A percentile compares a stretch with the other conserved stretches of the same genome.
Conservation (phyloP, 345 rosid genomes). For the Eucalyptus albens region DNA sequence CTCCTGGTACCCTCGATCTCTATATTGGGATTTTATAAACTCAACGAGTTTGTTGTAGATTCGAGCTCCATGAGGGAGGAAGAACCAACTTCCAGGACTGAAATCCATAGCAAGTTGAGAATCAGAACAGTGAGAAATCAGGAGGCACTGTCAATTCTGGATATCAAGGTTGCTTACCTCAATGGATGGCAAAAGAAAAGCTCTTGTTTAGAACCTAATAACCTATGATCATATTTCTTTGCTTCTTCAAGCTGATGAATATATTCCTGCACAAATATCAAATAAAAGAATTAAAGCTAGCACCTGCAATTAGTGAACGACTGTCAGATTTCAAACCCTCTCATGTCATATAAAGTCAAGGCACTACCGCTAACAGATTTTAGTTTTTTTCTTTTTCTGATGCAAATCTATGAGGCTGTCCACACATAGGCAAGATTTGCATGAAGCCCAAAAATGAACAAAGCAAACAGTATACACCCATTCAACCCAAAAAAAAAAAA, state of each 20-base stretch:
- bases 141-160: neutral
- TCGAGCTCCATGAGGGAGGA: conserved; percentile 85
- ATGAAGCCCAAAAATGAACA: neutral
- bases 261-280: conserved; percentile 48
- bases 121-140: neutral
- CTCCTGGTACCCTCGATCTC: conserved; percentile 92
- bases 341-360: neutral
- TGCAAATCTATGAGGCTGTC: neutral
- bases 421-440: neutral
- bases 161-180: conserved; percentile 29
- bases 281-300: neutral
- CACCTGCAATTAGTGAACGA: neutral
- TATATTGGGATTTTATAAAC: conserved; percentile 60
- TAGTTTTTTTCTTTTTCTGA: neutral
- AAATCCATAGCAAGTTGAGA: conserved; percentile 2
- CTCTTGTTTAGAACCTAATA: conserved; percentile 84
- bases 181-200: conserved; percentile 83
- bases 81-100: conserved; percentile 99
- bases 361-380: neutral
- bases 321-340: neutral
- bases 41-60: conserved; percentile 78
- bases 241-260: conserved; percentile 68
- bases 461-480: neutral
- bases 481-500: too few species aligned
- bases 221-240: conserved; percentile 86